Percentiles rank a stretch among this genome's conserved stretches.
Evolutionary conservation across 2,329 filamentous ascomycete species (phyloP).

Genomic region (Leptographium flavum): DNA sequence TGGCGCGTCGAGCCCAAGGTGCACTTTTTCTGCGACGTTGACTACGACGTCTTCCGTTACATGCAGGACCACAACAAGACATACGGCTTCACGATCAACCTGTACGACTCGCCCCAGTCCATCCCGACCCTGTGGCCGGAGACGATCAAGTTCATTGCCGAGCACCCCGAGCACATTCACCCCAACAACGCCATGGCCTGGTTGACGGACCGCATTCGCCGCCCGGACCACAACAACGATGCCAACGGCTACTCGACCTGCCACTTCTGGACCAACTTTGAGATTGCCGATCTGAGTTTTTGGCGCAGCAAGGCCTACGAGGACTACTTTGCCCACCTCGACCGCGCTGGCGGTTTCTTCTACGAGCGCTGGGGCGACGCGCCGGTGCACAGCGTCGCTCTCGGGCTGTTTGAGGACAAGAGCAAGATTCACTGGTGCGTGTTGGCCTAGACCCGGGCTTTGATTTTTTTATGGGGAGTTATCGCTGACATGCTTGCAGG

Average conservation of each 20-base stretch:
- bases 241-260: slow-evolving; percentile 95
- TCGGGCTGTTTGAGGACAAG: slow-evolving; percentile 84
- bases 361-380: slow-evolving; percentile 89
- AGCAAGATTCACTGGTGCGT: slow-evolving; percentile 84
- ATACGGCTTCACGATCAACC: slow-evolving; percentile 95
- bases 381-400: slow-evolving; percentile 84
- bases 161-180: slow-evolving; percentile 69
- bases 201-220: slow-evolving; percentile 63
- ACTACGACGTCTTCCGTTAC: slow-evolving; percentile 96
- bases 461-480: background rate
- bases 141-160: slow-evolving; percentile 75
- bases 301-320: slow-evolving; percentile 85
- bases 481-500: slow-evolving; percentile 34
- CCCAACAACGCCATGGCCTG: slow-evolving; percentile 77
- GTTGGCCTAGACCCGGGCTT: background rate
- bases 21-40: slow-evolving; percentile 96
- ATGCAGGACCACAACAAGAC: slow-evolving; percentile 99
- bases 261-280: slow-evolving; percentile 99
- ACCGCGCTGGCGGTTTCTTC: slow-evolving; percentile 91
- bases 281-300: slow-evolving; percentile 85
- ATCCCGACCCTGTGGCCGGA: slow-evolving; percentile 91
- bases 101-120: slow-evolving; percentile 82
- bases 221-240: slow-evolving; percentile 65
- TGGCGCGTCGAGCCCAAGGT: slow-evolving; percentile 98
- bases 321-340: slow-evolving; percentile 91